These are phyloP conservation scores for Ceratonia siliqua DNA, from an alignment of 306 rosid species.

Conservation along the genomic window DNA sequence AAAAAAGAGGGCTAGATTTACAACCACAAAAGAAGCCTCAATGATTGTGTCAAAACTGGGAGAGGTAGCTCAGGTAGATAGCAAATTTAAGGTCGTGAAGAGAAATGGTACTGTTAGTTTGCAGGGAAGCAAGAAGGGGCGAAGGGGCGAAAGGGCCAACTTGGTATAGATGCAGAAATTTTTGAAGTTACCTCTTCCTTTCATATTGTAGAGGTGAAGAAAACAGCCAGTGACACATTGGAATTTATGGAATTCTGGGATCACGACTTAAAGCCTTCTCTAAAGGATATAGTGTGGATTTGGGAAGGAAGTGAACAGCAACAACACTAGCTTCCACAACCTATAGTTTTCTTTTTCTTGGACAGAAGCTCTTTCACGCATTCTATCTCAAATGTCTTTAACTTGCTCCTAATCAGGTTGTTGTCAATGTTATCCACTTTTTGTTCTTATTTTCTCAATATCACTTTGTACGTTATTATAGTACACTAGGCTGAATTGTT, in stretches of 20 bases:
- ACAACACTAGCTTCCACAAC: conserved; percentile 7
- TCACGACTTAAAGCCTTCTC: conserved; percentile 51
- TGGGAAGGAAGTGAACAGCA: conserved; percentile 55
- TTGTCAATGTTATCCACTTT: not conserved
- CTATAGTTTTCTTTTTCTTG: conserved; percentile 16
- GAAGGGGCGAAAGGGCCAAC: conserved; percentile 57
- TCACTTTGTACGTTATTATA: not conserved
- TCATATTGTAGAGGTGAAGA: conserved; percentile 63
- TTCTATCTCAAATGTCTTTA: conserved; percentile 4
- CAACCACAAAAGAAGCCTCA: conserved; percentile 45
- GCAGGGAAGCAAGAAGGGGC: conserved; percentile 55
- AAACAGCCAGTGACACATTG: conserved; percentile 66
- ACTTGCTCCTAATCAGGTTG: not conserved
- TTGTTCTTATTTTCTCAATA: not conserved
- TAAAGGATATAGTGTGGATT: conserved; percentile 61
- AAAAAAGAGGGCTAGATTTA: conserved; percentile 39
- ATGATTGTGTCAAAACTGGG: conserved; percentile 58
- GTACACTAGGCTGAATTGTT: too few species aligned
- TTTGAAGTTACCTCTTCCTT: conserved; percentile 65
- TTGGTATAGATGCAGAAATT: conserved; percentile 67
- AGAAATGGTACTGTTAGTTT: conserved; percentile 55
- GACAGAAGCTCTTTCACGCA: not conserved
- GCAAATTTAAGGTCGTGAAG: conserved; percentile 50
- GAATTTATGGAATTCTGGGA: conserved; percentile 56
- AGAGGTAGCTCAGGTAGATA: conserved; percentile 52